A percentile compares a stretch with the other conserved stretches of the same genome.
Evolutionary conservation across 805 yeast genomes (phyloP).

Genomic region (Spathaspora boniae): DNA sequence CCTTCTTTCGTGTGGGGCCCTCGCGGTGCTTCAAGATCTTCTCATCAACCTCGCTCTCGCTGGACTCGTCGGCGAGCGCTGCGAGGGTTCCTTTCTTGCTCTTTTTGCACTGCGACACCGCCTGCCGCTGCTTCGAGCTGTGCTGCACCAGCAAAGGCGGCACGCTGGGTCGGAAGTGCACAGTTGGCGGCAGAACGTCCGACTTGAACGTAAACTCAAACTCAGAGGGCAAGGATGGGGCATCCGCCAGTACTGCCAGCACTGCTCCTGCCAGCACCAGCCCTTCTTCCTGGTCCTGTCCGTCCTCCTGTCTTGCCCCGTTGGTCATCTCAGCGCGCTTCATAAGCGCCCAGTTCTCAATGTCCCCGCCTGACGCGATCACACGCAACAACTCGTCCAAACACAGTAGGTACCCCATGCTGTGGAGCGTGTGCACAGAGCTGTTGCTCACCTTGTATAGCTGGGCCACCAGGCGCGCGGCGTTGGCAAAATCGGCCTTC

Average conservation of each 20-base stretch:
- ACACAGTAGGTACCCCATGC: constrained; percentile 61
- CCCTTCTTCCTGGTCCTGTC: neutral
- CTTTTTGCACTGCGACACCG: constrained; percentile 3
- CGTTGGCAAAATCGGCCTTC: constrained; percentile 35
- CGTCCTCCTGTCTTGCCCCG: neutral
- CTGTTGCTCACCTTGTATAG: constrained; percentile 60
- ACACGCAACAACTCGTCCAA: constrained; percentile 50
- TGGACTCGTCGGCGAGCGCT: constrained; percentile 4
- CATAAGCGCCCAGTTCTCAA: constrained; percentile 51
- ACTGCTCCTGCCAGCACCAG: no score
- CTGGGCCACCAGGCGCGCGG: constrained; percentile 44
- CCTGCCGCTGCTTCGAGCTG: constrained; percentile 17
- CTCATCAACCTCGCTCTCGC: constrained; percentile 4
- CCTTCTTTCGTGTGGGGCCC: no score
- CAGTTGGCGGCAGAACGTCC: constrained; percentile 22
- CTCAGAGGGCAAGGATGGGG: constrained; percentile 12
- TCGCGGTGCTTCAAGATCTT: neutral
- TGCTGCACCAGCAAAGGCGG: constrained; percentile 40
- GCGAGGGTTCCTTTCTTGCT: constrained; percentile 1
- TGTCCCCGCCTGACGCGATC: constrained; percentile 40
- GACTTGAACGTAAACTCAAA: constrained; percentile 29
- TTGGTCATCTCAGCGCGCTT: constrained; percentile 40
- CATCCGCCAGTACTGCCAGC: neutral
- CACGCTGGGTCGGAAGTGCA: constrained; percentile 30
- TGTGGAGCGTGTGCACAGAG: constrained; percentile 43